Evolutionary conservation across 169 alveolate genomes (phyloP), one percentile per base, ranked within the genome.

Genomic region (Plasmodium falciparum): DNA sequence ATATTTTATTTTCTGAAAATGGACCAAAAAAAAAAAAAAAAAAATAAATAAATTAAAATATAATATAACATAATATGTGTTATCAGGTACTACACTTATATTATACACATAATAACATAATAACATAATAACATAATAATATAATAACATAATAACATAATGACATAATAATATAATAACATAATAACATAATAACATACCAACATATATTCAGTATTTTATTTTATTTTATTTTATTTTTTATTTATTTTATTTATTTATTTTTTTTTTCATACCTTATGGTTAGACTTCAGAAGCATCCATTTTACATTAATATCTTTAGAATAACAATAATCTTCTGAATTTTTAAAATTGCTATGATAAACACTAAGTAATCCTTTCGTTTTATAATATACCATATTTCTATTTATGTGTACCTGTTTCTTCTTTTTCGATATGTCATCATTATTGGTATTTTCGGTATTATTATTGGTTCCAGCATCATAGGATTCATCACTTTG

Each of bases 251-350:
- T 20, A 20, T 20, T 20, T 20, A 20, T 20, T 20, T 11, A 13
- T 62, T 39, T 15, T 65, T 3, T 9, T 26, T 47, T 20, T 6
- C 66, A 5, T 56, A 80, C 90, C 72, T 50, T 62, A 22, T 80
- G 74, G 59, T 80, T 80, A 26, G 90, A 11, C 7, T 67, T 39
- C 12, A 80, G 54, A 29, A 67, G n/a, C 15, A 39, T 69, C 90
- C 90, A 80, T 72, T 66, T 80, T 26, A 69, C 63, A 24, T 80
- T 80, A 22, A 80, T 26, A n/a, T 63, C 90, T n/a, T 65, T 65
- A 17, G 90, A 59, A 49, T 56, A 80, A 29, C 39, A 45, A 62
- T 52, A 80, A 54, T 80, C 83, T 7, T 80, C 83, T 4, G 90
- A 50, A 12, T 47, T 80, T 69, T 80, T 80, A 69, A 80, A 80